Evolutionary conservation across 192 early-diverging fungal species (phyloP), one percentile per base, ranked within the genome.

Genomic region (Backusella mclennaniae): DNA sequence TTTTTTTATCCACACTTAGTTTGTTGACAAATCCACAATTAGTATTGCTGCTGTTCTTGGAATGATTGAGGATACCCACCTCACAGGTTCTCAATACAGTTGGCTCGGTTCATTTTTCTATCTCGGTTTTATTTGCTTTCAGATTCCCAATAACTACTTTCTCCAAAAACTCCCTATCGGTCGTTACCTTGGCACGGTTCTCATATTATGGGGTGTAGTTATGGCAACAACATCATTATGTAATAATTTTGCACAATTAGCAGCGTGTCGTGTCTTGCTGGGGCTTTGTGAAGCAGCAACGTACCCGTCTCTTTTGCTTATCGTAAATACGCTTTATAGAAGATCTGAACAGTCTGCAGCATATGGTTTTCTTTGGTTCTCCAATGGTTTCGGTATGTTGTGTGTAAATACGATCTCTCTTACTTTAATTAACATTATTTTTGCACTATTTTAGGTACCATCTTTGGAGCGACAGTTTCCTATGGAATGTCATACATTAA

Each of bases 281-380:
- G 80, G 80, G 4, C 49, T 82, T 7, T 69, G 71, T 19, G 80
- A 82, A 46, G 80, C 76, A n/a, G 73, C 69, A n/a, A 66, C 73
- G 0, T 72, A 78, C 41, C 80, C 80, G 11, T 75, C 59, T 29
- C 53, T 82, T 14, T 46, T 71, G 11, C 21, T 82, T 33, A 23
- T 82, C 8, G 31, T 75, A 6, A 82, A 74, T 36, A 67, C 76
- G 1, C 35, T 82, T 4, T 82, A 82, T 49, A 73, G 80, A 35
- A 68, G 77, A 41, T 72, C 72, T 29, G 80, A 82, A 53, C 67
- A 78, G 49, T 49, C 68, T 9, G 44, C 76, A 2, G 39, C 67
- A 11, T 46, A 66, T 69, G 76, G 80, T 44, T 70, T 66, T 38
- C 67, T 77, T 15, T 75, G 67, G 68, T n/a, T 78, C 19, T 69